These are phyloP conservation scores for Drosera capensis DNA, from an alignment of 148 eudicot species.

Conservation along the genomic window DNA sequence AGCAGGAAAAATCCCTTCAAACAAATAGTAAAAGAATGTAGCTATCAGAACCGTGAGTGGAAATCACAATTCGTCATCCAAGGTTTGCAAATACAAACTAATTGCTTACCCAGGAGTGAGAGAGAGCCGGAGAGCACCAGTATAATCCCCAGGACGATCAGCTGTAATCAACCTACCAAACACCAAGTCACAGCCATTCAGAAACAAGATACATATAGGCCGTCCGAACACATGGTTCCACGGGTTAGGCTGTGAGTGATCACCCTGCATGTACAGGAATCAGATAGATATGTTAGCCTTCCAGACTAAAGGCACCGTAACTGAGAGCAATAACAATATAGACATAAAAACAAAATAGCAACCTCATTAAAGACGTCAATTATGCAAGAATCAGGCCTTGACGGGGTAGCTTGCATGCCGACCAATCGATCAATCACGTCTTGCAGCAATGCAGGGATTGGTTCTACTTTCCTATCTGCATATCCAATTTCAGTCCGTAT, in stretches of 20 bases:
- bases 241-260: conserved; percentile 43
- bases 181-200: conserved; percentile 48
- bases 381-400: conserved; percentile 45
- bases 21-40: not conserved
- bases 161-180: conserved; percentile 25
- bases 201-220: conserved; percentile 35
- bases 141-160: conserved; percentile 36
- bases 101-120: conserved; percentile 44
- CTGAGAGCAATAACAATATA: not conserved
- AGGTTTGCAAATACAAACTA: too few species aligned
- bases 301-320: not conserved
- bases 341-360: conserved; percentile 1
- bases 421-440: conserved; percentile 32
- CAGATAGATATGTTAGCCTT: conserved; percentile 7
- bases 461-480: conserved; percentile 36
- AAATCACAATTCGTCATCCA: too few species aligned
- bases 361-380: conserved; percentile 59
- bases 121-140: conserved; percentile 35
- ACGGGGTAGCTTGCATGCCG: conserved; percentile 20
- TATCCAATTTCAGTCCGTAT: conserved; percentile 5
- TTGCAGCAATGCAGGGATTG: conserved; percentile 38
- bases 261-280: conserved; percentile 26
- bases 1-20: not conserved
- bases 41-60: too few species aligned
- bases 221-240: conserved; percentile 43